A percentile compares a stretch with the other conserved stretches of the same genome.
Evolutionary conservation across 345 rosid species (phyloP).

Genomic region (Litchi chinensis): DNA sequence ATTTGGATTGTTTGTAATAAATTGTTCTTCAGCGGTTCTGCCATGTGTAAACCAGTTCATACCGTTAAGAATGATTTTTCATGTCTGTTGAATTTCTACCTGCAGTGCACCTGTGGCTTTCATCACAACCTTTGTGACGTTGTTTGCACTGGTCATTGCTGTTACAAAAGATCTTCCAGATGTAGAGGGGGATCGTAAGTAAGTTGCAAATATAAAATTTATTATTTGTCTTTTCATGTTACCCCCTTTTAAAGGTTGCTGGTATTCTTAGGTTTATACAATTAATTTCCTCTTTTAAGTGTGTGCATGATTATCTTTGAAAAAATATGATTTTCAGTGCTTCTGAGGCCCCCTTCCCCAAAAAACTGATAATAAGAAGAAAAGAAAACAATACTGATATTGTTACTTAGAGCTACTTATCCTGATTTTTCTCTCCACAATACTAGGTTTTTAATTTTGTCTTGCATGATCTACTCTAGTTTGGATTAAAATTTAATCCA

Average conservation of each 20-base stretch:
- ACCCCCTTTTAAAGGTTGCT: slow-evolving; percentile 7
- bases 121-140: slow-evolving; percentile 85
- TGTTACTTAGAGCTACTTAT: background rate
- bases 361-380: background rate
- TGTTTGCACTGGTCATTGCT: slow-evolving; percentile 93
- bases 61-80: slow-evolving; percentile 18
- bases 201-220: slow-evolving; percentile 30
- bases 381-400: background rate
- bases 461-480: background rate
- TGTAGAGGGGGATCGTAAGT: slow-evolving; percentile 98
- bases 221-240: slow-evolving; percentile 1
- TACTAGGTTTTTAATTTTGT: background rate
- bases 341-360: background rate
- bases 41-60: background rate
- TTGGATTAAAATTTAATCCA: background rate
- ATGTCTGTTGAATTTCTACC: slow-evolving; percentile 14
- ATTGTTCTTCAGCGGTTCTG: background rate
- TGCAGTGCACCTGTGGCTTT: slow-evolving; percentile 96
- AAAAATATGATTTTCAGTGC: background rate
- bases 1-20: background rate
- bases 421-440: slow-evolving; percentile 1
- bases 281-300: background rate
- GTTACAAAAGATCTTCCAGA: slow-evolving; percentile 96
- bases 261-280: background rate
- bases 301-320: background rate